Evolutionary conservation across 176 grass and related monocot genomes (phyloP), one percentile per base, ranked within the genome.

Genomic region (Saccharum officinarum): DNA sequence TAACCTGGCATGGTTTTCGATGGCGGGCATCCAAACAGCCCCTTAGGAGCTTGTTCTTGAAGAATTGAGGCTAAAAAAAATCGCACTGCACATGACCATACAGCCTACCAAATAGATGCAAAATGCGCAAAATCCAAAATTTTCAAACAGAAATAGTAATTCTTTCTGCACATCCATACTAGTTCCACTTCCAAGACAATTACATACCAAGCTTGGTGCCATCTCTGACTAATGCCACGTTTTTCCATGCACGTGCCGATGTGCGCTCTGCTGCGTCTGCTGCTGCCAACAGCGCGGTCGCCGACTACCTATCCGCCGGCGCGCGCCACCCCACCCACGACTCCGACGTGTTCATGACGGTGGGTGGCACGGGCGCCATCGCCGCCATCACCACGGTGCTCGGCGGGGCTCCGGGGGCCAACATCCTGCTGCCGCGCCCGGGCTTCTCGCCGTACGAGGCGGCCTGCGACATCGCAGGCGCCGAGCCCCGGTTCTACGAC

Each of bases 401-500:
- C 9, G 90, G 91, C 10, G 82, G 91, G 16, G 80, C 90, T 30
- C 81, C 88, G 20, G 69, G 84, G 23, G 67, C 79, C 46, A 79
- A 94, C 79, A 41, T 98, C 23, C 93, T 98, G 5, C 88, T 98
- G n/a, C 97, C 97, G 0, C 84, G 88, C 3, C 97, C 93, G 0
- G 93, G 97, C 44, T 98, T 98, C 57, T 49, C 93, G 4, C 93
- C 91, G 0, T 94, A 98, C 22, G 92, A 95, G 84, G 67, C 91
- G 6, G 91, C 89, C 37, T 96, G 93, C 50, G 82, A 96, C 60
- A 28, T 96, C 39, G 82, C 57, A 41, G 97, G 97, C 37, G 88
- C 94, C 11, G 88, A 98, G 46, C 81, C 90, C 4, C 77, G 93
- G 61, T 98, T 75, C 81, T 98, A 98, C 75, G 86, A 98, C 81